These are phyloP conservation scores for Dichomitus squalens DNA, from an alignment of 1,284 basidiomycete genomes.

Conservation along the genomic window DNA sequence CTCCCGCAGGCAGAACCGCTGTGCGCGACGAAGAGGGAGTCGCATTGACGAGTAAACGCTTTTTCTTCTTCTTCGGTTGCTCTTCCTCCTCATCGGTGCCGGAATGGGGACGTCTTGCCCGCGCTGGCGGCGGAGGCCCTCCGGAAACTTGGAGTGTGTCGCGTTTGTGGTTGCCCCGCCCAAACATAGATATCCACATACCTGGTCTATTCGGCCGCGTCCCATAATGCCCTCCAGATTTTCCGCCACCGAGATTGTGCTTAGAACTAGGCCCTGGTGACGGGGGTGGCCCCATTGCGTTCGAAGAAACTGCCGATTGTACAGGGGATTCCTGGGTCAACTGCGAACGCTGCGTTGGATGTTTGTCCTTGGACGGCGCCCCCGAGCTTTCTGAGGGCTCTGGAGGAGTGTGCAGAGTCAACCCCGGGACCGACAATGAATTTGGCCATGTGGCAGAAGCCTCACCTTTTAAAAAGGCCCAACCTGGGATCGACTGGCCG, in stretches of 20 bases:
- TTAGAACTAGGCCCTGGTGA: neutral
- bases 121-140: neutral
- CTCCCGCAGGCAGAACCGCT: neutral
- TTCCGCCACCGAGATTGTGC: neutral
- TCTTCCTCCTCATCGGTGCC: conserved; percentile 6
- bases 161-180: too few relatives aligned
- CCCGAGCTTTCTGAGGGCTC: conserved; percentile 1
- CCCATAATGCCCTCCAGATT: neutral
- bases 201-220: neutral
- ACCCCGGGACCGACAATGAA: neutral
- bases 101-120: conserved; percentile 6
- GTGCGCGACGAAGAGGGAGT: neutral
- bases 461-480: conserved; percentile 5
- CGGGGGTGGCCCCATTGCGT: neutral
- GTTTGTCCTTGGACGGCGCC: conserved; percentile 5
- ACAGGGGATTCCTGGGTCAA: neutral
- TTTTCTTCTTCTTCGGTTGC: conserved; percentile 14
- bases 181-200: neutral
- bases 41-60: neutral
- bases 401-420: neutral
- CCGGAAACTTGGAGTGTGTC: neutral
- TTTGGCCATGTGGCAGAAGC: neutral
- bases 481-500: conserved; percentile 1
- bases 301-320: neutral
- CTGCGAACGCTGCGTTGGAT: neutral